Evolutionary conservation across 1,284 basidiomycete species (phyloP).

Genomic region (Tylopilus sp.): DNA sequence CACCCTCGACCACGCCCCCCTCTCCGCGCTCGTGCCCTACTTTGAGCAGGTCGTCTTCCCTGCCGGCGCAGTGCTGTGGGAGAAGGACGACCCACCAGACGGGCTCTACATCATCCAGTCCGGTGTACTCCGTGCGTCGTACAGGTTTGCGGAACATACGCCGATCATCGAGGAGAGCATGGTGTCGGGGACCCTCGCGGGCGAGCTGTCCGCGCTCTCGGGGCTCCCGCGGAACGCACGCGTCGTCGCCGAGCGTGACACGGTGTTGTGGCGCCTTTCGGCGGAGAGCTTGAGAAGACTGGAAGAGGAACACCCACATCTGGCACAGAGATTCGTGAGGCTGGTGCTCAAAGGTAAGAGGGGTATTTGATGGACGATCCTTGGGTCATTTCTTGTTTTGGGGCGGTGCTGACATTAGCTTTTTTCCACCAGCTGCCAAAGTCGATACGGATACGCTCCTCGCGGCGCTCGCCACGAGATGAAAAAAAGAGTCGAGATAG

Average conservation of each 20-base stretch:
- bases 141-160: conserved; percentile 68
- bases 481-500: conserved; percentile 18
- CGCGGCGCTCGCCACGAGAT: conserved; percentile 66
- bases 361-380: neutral
- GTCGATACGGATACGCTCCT: conserved; percentile 74
- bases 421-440: conserved; percentile 57
- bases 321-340: conserved; percentile 66
- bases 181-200: conserved; percentile 89
- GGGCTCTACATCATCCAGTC: conserved; percentile 84
- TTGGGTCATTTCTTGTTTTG: too few species aligned
- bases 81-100: conserved; percentile 69
- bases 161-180: conserved; percentile 79
- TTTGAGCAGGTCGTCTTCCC: conserved; percentile 62
- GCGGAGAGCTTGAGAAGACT: conserved; percentile 52
- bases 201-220: conserved; percentile 81
- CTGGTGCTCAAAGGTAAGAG: conserved; percentile 75
- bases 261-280: conserved; percentile 78
- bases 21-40: conserved; percentile 64
- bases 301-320: conserved; percentile 61
- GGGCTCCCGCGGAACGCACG: conserved; percentile 80
- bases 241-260: conserved; percentile 74
- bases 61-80: conserved; percentile 71
- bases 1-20: conserved; percentile 44
- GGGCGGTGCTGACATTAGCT: neutral
- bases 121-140: conserved; percentile 79